Evolutionary conservation across 306 rosid species (phyloP), one percentile per base, ranked within the genome.

Genomic region (Rosa multiflora): DNA sequence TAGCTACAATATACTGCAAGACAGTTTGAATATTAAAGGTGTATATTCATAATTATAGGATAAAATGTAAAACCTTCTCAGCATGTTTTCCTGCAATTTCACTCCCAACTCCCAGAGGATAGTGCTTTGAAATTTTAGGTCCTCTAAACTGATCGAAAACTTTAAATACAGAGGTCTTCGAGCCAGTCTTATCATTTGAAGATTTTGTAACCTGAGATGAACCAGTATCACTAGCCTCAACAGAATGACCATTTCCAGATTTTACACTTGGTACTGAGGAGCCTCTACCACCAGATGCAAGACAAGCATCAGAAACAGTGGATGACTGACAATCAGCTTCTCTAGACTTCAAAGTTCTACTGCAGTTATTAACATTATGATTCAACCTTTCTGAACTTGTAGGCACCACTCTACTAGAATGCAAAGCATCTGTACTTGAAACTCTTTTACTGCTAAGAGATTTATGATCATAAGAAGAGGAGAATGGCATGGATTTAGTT

Each of bases 71-170:
- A 82, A 92, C 99, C 97, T 92, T 92, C 83, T 89, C 86, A 37
- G 62, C 87, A 76, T 85, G 72, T 87, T 85, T 91, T 88, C 91
- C 89, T 76, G 83, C 75, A 79, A 78, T 76, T 75, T 90, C 94
- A 79, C 77, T 67, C 72, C 89, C 93, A 81, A 37, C 70, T 29
- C 88, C 76, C 55, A 74, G 15, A 2, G 85, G 82, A 73, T 72
- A 61, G 79, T 56, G 82, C 73, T 89, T 93, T 46, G 91, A 87
- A 76, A 81, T 46, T 82, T 88, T 93, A 58, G 99, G 81, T 87
- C 93, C 99, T 85, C 84, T 88, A 63, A 93, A 81, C 85, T 93
- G 98, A 85, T 91, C 90, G 32, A 93, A 97, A 67, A 89, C 98
- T 88, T 90, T 93, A 69, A 80, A 77, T 64, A 93, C 92, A 64